Percentiles rank a stretch among this genome's conserved stretches.
These are phyloP conservation scores for Hyphodiscus hymeniophilus DNA, from an alignment of 495 filamentous ascomycete genomes.

Conservation along the genomic window DNA sequence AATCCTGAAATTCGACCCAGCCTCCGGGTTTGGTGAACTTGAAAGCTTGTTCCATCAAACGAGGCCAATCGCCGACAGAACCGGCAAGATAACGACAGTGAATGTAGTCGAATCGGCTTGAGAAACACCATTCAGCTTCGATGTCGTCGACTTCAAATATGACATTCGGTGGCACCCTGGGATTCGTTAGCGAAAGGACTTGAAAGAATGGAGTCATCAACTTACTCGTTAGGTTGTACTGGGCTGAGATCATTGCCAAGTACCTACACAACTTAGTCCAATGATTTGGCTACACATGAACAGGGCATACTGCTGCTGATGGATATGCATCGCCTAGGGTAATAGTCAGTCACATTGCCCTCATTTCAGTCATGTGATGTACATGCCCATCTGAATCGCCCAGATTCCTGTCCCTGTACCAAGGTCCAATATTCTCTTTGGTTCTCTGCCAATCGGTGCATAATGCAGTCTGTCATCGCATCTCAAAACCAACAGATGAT, in stretches of 20 bases:
- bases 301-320: conserved; percentile 23
- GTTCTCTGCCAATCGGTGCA: conserved; percentile 38
- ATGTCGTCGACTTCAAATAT: conserved; percentile 30
- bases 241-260: conserved; percentile 60
- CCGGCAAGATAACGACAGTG: conserved; percentile 40
- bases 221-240: conserved; percentile 45
- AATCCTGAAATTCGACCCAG: conserved; percentile 38
- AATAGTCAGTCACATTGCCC: not conserved
- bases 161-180: conserved; percentile 28
- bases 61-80: conserved; percentile 35
- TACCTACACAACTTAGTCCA: conserved; percentile 28
- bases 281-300: not conserved
- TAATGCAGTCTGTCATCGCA: conserved; percentile 40
- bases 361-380: too few species aligned
- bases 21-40: conserved; percentile 48
- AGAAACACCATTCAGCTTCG: conserved; percentile 23
- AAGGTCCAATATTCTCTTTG: conserved; percentile 49
- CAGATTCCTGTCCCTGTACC: conserved; percentile 62
- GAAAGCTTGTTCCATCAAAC: conserved; percentile 22
- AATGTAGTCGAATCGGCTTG: conserved; percentile 36
- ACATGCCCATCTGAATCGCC: conserved; percentile 47
- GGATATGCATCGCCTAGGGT: conserved; percentile 49
- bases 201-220: conserved; percentile 14
- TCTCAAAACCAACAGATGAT: conserved; percentile 34
- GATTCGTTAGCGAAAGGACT: not conserved